Base-by-base conservation (phyloP, 495 filamentous ascomycete species). In the Halenospora varia region DNA sequence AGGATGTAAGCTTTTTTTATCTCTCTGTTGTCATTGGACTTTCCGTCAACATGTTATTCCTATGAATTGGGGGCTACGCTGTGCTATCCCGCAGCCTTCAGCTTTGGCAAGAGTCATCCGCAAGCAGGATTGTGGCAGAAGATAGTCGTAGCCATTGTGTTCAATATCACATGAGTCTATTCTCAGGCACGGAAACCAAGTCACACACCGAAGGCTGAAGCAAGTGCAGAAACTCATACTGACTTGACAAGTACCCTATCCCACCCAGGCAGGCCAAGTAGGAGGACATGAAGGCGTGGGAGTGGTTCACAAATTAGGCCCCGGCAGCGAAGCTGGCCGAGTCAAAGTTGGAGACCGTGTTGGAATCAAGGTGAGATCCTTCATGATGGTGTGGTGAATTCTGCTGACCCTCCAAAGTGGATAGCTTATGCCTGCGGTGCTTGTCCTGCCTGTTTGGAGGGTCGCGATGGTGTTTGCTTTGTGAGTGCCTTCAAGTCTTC, bases 261-360 rank as follows among this genome's bases (percentile, higher is more conserved):
- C 84, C n/a, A 88, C 83, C 0, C 79, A 78, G 51, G 62, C 77
- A 9, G 84, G 83, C 20, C 87, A 89, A 65, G 76, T 89, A 19
- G 86, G 85, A 40, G 82, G 82, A 18, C 82, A 86, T 55, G 84
- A 87, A 64, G 78, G 81, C 6, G 77, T 86, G 9, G 84, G 83
- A 15, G 74, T 73, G 48, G 70, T 87, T 46, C 82, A 83, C 50
- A 84, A 85, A 62, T 71, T 89, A 48, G 86, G 76, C 60, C 74
- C 77, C 0, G 76, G 77, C 3, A 70, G 71, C n/a, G 81, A 85
- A 56, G 63, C 64, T 19, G 68, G 76, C 2, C 72, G 68, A 18
- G 71, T 88, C 45, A 87, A 88, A 63, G 63, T 87, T 6, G 86
- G 86, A 29, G 82, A 88, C 61, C 73, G 82, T 11, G 83, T 85